Evolutionary conservation across 345 rosid species (phyloP).

Genomic region (Heritiera littoralis): DNA sequence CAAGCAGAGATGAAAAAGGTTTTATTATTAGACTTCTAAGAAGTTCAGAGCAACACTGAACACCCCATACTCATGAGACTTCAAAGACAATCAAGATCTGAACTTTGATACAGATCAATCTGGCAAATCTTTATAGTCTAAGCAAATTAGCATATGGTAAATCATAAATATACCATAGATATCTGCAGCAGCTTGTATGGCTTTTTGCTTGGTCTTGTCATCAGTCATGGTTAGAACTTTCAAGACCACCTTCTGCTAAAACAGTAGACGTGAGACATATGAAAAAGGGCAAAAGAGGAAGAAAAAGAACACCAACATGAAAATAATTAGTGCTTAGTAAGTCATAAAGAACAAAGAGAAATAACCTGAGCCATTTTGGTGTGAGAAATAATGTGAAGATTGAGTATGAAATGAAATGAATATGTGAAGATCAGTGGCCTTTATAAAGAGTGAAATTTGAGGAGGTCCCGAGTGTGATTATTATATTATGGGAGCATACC

Average conservation of each 20-base stretch:
- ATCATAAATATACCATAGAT: conserved; percentile 51
- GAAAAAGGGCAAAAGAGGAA: neutral
- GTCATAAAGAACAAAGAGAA: neutral
- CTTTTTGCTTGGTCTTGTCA: conserved; percentile 87
- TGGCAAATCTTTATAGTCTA: neutral
- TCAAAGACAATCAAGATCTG: neutral
- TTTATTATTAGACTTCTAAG: neutral
- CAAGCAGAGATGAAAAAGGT: neutral
- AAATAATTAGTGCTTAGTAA: neutral
- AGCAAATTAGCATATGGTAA: neutral
- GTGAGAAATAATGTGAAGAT: conserved; percentile 6
- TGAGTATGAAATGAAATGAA: neutral
- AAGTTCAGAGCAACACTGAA: neutral
- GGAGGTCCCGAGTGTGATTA: conserved; percentile 27
- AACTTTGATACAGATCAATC: neutral
- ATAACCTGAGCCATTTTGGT: conserved; percentile 65
- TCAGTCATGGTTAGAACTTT: conserved; percentile 93
- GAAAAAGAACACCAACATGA: conserved; percentile 19
- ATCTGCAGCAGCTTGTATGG: conserved; percentile 89
- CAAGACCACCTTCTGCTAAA: conserved; percentile 67
- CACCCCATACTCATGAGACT: neutral
- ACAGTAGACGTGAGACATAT: neutral
- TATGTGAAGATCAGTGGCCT: neutral
- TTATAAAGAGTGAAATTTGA: neutral
- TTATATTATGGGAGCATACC: neutral